A percentile compares a stretch with the other conserved stretches of the same genome.
Evolutionary conservation across 2,329 filamentous ascomycete genomes (phyloP).

Genomic region (Elsinoe arachidis): DNA sequence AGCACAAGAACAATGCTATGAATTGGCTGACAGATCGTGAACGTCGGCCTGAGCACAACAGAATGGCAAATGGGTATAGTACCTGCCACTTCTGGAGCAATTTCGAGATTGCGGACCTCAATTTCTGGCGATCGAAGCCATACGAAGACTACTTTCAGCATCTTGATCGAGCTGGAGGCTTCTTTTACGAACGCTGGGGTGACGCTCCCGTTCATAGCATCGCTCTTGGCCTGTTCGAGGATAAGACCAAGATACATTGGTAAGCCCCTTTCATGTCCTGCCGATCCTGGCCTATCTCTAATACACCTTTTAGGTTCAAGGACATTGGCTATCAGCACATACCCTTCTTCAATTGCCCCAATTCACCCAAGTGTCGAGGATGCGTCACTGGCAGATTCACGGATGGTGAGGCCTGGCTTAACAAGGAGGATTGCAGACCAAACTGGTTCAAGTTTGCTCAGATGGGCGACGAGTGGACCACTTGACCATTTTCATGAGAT

Average conservation of each 20-base stretch:
- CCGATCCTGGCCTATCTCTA: constrained; percentile 12
- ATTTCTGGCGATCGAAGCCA: constrained; percentile 79
- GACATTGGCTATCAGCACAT: constrained; percentile 98
- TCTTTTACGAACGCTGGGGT: constrained; percentile 98
- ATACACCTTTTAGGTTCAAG: constrained; percentile 65
- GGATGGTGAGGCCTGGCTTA: constrained; percentile 75
- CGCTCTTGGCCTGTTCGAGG: constrained; percentile 83
- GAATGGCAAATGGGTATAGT: constrained; percentile 81
- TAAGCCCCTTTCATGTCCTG: constrained; percentile 38
- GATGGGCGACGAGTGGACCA: constrained; percentile 49
- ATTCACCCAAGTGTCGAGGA: constrained; percentile 84
- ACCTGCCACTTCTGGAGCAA: constrained; percentile 99
- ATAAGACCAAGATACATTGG: constrained; percentile 87
- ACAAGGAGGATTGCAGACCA: constrained; percentile 86
- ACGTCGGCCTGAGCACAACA: constrained; percentile 69
- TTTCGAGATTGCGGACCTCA: constrained; percentile 91
- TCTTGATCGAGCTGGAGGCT: constrained; percentile 84
- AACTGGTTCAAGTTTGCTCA: constrained; percentile 97
- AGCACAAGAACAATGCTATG: constrained; percentile 77
- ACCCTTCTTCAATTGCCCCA: constrained; percentile 97
- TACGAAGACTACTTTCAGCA: constrained; percentile 97
- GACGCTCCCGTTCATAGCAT: constrained; percentile 96
- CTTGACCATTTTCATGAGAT: constrained; percentile 4
- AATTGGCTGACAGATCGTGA: constrained; percentile 75
- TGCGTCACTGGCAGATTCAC: constrained; percentile 83